A percentile compares a stretch with the other conserved stretches of the same genome.
phyloP scores from a whole-genome alignment of 164 flowering plant species.

The Houttuynia cordata region DNA sequence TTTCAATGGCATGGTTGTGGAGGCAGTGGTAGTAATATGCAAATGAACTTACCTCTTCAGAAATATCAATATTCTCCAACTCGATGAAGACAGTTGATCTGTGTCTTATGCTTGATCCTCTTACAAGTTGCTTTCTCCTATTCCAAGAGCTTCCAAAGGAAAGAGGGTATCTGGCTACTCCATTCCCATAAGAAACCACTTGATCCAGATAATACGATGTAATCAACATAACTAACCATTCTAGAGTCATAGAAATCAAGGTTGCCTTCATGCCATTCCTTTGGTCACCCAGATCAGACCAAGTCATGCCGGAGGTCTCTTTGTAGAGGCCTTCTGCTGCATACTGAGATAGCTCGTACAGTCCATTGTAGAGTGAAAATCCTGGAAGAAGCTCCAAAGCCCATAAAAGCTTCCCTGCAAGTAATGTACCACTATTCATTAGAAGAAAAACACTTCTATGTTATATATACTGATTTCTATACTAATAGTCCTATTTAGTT shows the following conservation, averaged over 20 bases:
- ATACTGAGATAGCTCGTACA: conserved; percentile 58
- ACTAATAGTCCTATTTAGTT: no score
- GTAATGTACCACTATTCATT: neutral
- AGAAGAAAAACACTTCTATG: neutral
- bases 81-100: conserved; percentile 41
- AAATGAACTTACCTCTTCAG: conserved; percentile 67
- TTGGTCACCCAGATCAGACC: conserved; percentile 47
- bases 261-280: conserved; percentile 55
- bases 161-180: conserved; percentile 9
- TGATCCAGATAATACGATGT: conserved; percentile 57
- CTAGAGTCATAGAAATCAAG: conserved; percentile 37
- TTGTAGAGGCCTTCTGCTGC: conserved; percentile 29
- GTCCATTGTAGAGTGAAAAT: conserved; percentile 61
- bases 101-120: conserved; percentile 31
- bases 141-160: conserved; percentile 28
- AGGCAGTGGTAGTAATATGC: no score
- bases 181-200: conserved; percentile 41
- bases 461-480: no score
- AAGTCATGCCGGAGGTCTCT: conserved; percentile 56
- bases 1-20: no score
- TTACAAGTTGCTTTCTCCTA: conserved; percentile 22
- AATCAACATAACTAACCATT: conserved; percentile 35
- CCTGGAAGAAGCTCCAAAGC: conserved; percentile 67
- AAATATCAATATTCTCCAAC: conserved; percentile 60
- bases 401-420: conserved; percentile 48